Percentiles rank a stretch among this genome's conserved stretches.
These are phyloP conservation scores for Beta vulgaris DNA, from an alignment of 148 eudicot species.

Conservation along the genomic window DNA sequence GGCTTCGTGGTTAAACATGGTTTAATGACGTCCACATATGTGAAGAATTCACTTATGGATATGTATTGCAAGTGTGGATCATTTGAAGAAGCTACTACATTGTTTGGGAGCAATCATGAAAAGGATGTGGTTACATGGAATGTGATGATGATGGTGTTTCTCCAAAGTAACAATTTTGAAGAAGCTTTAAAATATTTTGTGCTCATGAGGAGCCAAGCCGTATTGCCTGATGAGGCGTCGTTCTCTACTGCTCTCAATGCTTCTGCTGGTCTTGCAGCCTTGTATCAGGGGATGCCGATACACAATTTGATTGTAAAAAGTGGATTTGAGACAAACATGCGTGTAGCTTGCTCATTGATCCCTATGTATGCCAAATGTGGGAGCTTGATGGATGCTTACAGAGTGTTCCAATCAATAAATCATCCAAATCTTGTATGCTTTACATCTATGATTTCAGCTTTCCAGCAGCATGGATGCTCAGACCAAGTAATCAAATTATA, in stretches of 20 bases:
- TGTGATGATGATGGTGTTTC: conserved; percentile 43
- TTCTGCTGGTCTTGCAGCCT: conserved; percentile 38
- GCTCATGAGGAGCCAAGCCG: conserved; percentile 37
- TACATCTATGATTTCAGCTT: conserved; percentile 39
- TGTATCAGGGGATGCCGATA: conserved; percentile 43
- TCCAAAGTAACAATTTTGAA: conserved; percentile 38
- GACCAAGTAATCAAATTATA: conserved; percentile 29
- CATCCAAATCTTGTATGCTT: conserved; percentile 27
- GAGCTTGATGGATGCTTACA: conserved; percentile 36
- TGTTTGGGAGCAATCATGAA: conserved; percentile 31
- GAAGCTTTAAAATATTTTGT: conserved; percentile 47
- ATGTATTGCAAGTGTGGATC: conserved; percentile 49
- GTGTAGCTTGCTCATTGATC: conserved; percentile 40
- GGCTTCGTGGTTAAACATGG: conserved; percentile 38
- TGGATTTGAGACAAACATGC: conserved; percentile 33
- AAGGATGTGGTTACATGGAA: conserved; percentile 55
- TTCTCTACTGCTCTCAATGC: conserved; percentile 43
- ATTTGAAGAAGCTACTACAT: conserved; percentile 28
- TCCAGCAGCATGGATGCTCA: conserved; percentile 35
- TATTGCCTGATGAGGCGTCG: conserved; percentile 41
- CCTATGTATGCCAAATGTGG: conserved; percentile 54
- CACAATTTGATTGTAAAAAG: conserved; percentile 40
- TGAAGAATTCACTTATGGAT: conserved; percentile 50
- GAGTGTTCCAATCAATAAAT: conserved; percentile 33
- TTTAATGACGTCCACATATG: conserved; percentile 31